A percentile compares a stretch with the other conserved stretches of the same genome.
phyloP scores from a whole-genome alignment of 306 rosid species.

The Oxytropis ochrocephala region DNA sequence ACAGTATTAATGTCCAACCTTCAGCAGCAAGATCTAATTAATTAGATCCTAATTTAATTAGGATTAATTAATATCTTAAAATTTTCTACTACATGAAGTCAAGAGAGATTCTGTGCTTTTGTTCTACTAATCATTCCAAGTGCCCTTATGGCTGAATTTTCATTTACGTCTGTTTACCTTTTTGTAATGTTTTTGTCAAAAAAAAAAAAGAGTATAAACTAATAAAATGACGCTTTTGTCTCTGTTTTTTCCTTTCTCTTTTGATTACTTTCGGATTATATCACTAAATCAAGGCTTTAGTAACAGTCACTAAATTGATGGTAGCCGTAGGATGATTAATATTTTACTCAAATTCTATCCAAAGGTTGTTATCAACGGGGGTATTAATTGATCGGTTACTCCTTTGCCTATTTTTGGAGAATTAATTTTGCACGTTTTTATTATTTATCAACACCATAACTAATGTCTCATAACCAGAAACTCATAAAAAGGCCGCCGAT shows the following conservation, averaged over 20 bases:
- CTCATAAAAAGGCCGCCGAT: no score
- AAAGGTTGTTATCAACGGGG: no score
- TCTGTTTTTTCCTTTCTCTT: not conserved
- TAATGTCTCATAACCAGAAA: no score
- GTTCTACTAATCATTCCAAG: conserved; percentile 23
- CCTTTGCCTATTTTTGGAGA: no score
- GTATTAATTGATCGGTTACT: no score
- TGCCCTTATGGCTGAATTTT: conserved; percentile 15
- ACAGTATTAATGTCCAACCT: conserved; percentile 11
- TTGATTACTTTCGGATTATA: no score
- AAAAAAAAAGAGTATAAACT: conserved; percentile 17
- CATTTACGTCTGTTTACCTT: not conserved
- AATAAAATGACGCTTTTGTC: conserved; percentile 11
- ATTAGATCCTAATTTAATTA: not conserved
- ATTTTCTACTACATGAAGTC: conserved; percentile 26
- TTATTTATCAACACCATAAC: no score
- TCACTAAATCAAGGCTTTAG: no score
- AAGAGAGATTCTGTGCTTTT: conserved; percentile 25
- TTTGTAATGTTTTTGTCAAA: not conserved
- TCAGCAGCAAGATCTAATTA: not conserved
- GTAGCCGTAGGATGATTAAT: no score
- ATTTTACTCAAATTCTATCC: no score
- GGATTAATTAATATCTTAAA: not conserved
- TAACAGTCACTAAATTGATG: no score
- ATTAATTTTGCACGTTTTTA: no score